phyloP scores from a whole-genome alignment of 2,329 filamentous ascomycete species.

The Diaporthe destruens region DNA sequence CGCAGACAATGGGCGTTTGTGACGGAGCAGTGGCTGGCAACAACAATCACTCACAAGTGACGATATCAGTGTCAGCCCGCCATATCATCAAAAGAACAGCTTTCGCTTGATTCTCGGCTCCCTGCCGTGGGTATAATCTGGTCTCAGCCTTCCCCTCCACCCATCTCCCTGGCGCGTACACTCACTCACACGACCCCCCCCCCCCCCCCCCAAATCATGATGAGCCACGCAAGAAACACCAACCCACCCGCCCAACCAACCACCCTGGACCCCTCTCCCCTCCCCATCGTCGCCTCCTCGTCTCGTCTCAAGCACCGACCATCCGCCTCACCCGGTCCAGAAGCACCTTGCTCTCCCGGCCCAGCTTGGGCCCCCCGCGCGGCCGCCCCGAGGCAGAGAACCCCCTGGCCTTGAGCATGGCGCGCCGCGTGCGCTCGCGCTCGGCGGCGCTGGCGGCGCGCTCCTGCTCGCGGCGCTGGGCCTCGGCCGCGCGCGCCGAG shows the following conservation, averaged over 20 bases:
- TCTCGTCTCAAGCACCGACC: constrained; percentile 54
- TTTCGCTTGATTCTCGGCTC: background rate
- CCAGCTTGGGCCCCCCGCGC: constrained; percentile 83
- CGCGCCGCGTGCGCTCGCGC: constrained; percentile 73
- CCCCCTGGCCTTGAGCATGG: constrained; percentile 78
- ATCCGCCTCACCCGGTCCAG: constrained; percentile 83
- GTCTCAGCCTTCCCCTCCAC: background rate
- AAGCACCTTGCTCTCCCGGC: constrained; percentile 82
- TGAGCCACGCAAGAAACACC: no score
- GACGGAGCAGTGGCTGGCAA: background rate
- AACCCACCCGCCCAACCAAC: background rate
- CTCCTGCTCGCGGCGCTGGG: constrained; percentile 68
- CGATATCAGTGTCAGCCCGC: background rate
- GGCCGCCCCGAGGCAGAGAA: constrained; percentile 66
- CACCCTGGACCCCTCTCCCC: background rate
- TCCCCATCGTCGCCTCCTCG: no score
- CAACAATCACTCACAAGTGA: background rate
- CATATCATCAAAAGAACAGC: background rate
- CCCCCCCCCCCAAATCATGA: no score
- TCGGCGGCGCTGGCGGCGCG: constrained; percentile 75
- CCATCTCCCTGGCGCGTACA: background rate
- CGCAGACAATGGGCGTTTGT: no score
- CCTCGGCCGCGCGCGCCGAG: constrained; percentile 58
- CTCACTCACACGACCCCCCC: background rate
- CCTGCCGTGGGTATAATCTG: background rate